phyloP scores from a whole-genome alignment of 2,329 filamentous ascomycete species.

The Diaporthe vexans region DNA sequence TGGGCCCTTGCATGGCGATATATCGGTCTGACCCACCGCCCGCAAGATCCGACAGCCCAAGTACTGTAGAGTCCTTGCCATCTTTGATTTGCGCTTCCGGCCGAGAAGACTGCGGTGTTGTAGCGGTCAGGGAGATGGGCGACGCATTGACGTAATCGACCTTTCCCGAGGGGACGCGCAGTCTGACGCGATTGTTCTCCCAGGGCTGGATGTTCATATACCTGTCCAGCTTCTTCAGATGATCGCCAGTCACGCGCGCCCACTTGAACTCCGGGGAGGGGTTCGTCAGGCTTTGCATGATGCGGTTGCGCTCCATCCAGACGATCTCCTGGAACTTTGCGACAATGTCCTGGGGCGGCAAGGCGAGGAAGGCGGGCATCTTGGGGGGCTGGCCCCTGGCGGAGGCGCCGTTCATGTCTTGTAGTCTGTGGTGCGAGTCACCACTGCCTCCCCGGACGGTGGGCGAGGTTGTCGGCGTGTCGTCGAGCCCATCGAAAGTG shows the following conservation, averaged over 20 bases:
- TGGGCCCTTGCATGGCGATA: slow-evolving; percentile 96
- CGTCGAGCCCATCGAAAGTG: slow-evolving; percentile 48
- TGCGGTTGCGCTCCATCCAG: slow-evolving; percentile 66
- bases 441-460: slow-evolving; percentile 35
- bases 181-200: slow-evolving; percentile 85
- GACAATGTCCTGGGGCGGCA: slow-evolving; percentile 59
- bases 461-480: slow-evolving; percentile 44
- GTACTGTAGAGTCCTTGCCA: background rate
- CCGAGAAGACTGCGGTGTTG: slow-evolving; percentile 47
- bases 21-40: slow-evolving; percentile 68
- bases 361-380: slow-evolving; percentile 57
- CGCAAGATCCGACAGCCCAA: slow-evolving; percentile 17
- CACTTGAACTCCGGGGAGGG: slow-evolving; percentile 54
- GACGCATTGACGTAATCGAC: slow-evolving; percentile 89
- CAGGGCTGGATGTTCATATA: slow-evolving; percentile 94
- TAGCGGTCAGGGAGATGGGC: slow-evolving; percentile 70
- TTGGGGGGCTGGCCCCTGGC: slow-evolving; percentile 41
- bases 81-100: slow-evolving; percentile 40
- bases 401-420: slow-evolving; percentile 15
- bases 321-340: slow-evolving; percentile 66
- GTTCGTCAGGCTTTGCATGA: slow-evolving; percentile 57
- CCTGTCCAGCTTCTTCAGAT: slow-evolving; percentile 78
- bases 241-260: slow-evolving; percentile 69
- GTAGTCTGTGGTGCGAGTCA: slow-evolving; percentile 16
- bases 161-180: slow-evolving; percentile 80